A percentile compares a stretch with the other conserved stretches of the same genome.
Evolutionary conservation across 176 grass and related monocot genomes (phyloP).

Genomic region (Pontederia crassipes): DNA sequence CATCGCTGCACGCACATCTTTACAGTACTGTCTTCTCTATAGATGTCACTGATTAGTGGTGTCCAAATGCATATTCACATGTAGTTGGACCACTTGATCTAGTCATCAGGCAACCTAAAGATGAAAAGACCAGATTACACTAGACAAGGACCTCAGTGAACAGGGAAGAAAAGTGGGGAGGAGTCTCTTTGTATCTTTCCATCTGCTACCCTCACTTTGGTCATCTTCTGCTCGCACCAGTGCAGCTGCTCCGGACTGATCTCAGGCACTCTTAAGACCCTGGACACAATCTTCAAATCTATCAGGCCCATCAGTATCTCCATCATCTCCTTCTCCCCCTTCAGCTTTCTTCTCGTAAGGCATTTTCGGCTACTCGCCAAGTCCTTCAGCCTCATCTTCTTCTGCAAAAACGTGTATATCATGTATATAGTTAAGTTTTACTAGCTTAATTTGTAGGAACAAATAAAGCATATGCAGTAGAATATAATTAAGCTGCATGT

Average conservation of each 20-base stretch:
- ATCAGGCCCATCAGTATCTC: constrained; percentile 65
- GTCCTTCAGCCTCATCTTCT: constrained; percentile 66
- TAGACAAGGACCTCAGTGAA: constrained; percentile 33
- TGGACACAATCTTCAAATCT: constrained; percentile 69
- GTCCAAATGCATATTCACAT: constrained; percentile 20
- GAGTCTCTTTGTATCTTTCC: constrained; percentile 67
- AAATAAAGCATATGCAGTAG: not conserved
- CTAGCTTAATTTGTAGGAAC: not conserved
- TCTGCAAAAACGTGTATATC: constrained; percentile 33
- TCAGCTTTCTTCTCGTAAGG: constrained; percentile 43
- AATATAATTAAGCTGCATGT: not conserved
- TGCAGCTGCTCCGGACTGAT: constrained; percentile 65
- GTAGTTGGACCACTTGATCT: constrained; percentile 41
- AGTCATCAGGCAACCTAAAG: constrained; percentile 36
- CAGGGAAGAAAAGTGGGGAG: constrained; percentile 71
- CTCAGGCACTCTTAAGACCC: constrained; percentile 69
- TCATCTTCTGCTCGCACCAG: constrained; percentile 97
- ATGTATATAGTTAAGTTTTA: not conserved
- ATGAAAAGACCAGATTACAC: constrained; percentile 23
- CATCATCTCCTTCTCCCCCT: constrained; percentile 55
- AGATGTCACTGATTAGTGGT: constrained; percentile 27
- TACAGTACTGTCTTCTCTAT: constrained; percentile 30
- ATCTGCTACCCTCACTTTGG: constrained; percentile 37
- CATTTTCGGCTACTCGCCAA: constrained; percentile 48
- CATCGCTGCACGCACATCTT: constrained; percentile 37